Conservation (phyloP, 108 stramenopile genomes). For the Nannochloropsis gaditana region DNA sequence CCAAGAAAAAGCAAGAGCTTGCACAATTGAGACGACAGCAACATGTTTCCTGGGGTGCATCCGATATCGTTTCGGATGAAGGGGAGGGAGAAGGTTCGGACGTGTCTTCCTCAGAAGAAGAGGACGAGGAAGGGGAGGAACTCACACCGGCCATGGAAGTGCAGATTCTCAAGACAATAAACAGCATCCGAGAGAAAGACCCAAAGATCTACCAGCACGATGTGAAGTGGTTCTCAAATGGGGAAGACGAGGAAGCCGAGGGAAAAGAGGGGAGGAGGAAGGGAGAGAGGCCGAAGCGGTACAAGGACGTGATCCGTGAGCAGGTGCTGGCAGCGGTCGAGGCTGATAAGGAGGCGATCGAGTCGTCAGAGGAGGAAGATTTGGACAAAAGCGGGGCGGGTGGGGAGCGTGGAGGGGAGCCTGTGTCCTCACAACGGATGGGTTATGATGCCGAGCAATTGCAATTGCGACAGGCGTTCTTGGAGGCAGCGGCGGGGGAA, state of each 20-base stretch:
- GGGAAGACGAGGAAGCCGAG: conserved; percentile 9
- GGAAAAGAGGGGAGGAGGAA: neutral
- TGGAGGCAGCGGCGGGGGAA: conserved; percentile 59
- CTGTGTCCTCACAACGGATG: conserved; percentile 44
- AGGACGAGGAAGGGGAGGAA: neutral
- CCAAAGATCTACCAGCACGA: conserved; percentile 39
- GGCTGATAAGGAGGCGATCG: conserved; percentile 65
- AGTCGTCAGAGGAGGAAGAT: conserved; percentile 18
- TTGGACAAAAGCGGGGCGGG: conserved; percentile 22
- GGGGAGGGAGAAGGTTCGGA: neutral
- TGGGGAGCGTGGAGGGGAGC: conserved; percentile 27
- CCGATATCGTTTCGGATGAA: neutral
- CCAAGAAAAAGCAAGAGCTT: neutral
- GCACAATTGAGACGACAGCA: neutral
- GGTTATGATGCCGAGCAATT: conserved; percentile 88
- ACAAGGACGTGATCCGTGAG: conserved; percentile 90
- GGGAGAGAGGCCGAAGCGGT: conserved; percentile 42
- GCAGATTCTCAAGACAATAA: neutral
- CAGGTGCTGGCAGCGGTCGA: conserved; percentile 67
- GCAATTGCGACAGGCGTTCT: conserved; percentile 69
- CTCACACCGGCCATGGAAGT: neutral
- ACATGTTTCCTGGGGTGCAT: neutral
- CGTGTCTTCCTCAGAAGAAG: neutral
- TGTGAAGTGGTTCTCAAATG: conserved; percentile 28
- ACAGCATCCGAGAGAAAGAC: conserved; percentile 21